These are phyloP conservation scores for Malus asiatica DNA, from an alignment of 306 rosid genomes.

Conservation along the genomic window DNA sequence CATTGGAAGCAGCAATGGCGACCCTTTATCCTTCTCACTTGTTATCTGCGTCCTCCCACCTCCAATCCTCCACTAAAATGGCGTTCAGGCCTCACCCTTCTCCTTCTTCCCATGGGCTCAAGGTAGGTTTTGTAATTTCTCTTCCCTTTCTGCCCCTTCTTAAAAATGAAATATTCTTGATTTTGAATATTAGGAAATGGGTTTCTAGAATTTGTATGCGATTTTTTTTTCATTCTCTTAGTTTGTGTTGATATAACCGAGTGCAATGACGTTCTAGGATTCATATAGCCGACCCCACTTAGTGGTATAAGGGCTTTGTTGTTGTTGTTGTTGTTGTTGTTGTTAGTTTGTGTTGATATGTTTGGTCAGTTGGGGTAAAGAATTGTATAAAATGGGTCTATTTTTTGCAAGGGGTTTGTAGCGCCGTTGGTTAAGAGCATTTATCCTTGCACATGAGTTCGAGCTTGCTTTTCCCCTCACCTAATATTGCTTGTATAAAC, in stretches of 20 bases:
- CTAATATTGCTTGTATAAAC: no score
- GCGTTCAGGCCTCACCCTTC: constrained; percentile 14
- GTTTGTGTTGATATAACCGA: background rate
- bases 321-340: no score
- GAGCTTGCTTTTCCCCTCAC: no score
- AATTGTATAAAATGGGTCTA: background rate
- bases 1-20: constrained; percentile 32
- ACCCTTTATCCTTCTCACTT: constrained; percentile 37
- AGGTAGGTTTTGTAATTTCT: constrained; percentile 25
- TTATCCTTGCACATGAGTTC: no score
- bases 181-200: background rate
- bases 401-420: background rate
- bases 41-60: constrained; percentile 38
- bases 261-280: no score
- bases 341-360: background rate
- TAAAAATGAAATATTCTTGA: background rate
- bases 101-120: constrained; percentile 24
- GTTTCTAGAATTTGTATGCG: background rate
- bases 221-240: background rate
- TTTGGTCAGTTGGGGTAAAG: background rate
- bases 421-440: no score
- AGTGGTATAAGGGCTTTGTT: no score
- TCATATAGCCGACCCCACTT: no score
- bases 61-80: constrained; percentile 28
- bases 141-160: no score